Conservation (phyloP, 495 filamentous ascomycete genomes). For the Tuber indicum region DNA sequence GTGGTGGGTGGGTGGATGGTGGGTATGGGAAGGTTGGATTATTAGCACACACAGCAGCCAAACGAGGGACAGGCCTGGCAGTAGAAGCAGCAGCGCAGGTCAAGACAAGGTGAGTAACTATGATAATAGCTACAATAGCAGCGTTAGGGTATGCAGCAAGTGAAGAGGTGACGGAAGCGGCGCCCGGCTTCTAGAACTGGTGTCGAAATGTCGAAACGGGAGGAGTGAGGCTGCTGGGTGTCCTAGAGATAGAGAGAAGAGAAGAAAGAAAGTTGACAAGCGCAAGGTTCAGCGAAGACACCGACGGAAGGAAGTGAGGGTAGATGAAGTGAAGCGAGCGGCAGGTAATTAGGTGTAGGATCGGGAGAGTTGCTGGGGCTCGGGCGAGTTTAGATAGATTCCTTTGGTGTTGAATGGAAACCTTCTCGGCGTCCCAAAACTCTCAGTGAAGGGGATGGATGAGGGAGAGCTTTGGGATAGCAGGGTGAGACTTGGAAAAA, state of each 20-base stretch:
- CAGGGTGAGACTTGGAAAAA: neutral
- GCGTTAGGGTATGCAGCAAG: neutral
- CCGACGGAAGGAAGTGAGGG: neutral
- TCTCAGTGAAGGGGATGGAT: neutral
- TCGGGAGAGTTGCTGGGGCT: neutral
- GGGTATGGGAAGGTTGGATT: slow-evolving; percentile 1
- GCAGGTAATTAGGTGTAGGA: neutral
- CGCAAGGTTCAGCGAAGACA: neutral
- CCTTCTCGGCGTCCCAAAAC: neutral
- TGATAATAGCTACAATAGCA: neutral
- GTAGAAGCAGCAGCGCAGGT: neutral
- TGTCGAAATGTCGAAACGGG: neutral
- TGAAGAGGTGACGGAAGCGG: neutral
- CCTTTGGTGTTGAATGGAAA: slow-evolving; percentile 1
- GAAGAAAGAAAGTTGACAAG: neutral
- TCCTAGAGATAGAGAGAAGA: neutral
- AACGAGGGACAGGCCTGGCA: neutral
- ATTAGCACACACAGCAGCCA: neutral
- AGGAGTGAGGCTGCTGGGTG: neutral
- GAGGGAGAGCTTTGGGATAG: neutral
- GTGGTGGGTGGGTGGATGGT: neutral
- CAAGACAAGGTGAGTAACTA: neutral
- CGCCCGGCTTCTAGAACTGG: neutral
- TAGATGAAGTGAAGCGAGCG: slow-evolving; percentile 1
- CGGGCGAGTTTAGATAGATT: neutral